Evolutionary conservation across 2,329 filamentous ascomycete species (phyloP).

Genomic region (Penicillium sp.): DNA sequence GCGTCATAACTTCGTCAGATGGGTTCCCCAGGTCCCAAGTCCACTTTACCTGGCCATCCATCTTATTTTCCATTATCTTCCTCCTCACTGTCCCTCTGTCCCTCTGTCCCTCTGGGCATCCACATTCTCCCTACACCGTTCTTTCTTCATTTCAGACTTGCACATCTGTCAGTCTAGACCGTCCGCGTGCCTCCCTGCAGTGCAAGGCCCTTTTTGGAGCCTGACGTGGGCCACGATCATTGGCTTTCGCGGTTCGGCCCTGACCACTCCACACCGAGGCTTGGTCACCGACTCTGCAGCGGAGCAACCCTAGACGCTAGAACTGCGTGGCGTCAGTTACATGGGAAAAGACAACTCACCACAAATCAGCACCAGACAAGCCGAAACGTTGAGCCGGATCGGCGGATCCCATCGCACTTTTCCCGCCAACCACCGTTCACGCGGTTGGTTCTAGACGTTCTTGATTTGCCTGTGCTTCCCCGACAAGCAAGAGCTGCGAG

Average conservation of each 20-base stretch:
- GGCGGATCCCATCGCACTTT: constrained; percentile 18
- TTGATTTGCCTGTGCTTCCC: constrained; percentile 14
- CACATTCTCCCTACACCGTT: background rate
- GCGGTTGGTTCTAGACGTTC: constrained; percentile 24
- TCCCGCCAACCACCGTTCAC: constrained; percentile 22
- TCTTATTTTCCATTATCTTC: background rate
- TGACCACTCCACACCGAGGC: constrained; percentile 22
- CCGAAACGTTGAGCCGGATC: constrained; percentile 27
- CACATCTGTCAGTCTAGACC: constrained; percentile 14
- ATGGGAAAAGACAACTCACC: constrained; percentile 14
- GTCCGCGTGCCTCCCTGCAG: constrained; percentile 22
- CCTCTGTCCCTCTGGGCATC: background rate
- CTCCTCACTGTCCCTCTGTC: background rate
- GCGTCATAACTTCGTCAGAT: background rate
- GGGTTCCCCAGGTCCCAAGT: constrained; percentile 5
- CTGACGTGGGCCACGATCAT: constrained; percentile 32
- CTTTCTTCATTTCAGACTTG: background rate
- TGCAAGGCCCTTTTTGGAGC: constrained; percentile 15
- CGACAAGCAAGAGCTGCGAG: constrained; percentile 20
- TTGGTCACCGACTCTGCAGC: constrained; percentile 27
- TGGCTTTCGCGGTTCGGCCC: constrained; percentile 19
- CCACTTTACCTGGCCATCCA: background rate
- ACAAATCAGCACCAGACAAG: background rate
- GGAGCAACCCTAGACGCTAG: constrained; percentile 9
- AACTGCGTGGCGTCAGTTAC: constrained; percentile 5